Evolutionary conservation across 2,329 filamentous ascomycete species (phyloP), one percentile per base, ranked within the genome.

Genomic region (Alternaria metachromatica): DNA sequence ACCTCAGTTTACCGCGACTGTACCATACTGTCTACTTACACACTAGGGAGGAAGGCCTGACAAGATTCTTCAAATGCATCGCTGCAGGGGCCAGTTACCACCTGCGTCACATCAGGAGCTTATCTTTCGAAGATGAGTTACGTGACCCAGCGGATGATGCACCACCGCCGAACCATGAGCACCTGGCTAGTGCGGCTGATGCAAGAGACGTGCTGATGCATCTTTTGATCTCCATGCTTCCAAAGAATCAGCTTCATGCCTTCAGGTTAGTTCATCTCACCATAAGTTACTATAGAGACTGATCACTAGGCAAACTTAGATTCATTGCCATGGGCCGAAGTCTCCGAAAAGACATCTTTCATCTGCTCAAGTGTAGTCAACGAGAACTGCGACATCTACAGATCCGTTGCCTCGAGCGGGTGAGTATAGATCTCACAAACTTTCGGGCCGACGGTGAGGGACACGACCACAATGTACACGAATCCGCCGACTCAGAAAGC

Each of bases 71-170:
- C 33, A 37, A 37, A 45, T 21, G 55, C 55, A 25, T 58, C 2
- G 44, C 55, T 50, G 55, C 55, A 37, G 55, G 55, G 11, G 55
- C 55, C 15, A 6, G 45, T 20, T 20, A 5, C n/a, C 25, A 58
- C 20, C n/a, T 58, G 30, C 45, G 44, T 41, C 33, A 49, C 45
- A 58, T 46, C n/a, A 23, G 55, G n/a, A 58, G 26, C 25, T 30
- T 58, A 33, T 49, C 44, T 13, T 58, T 58, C 18, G 55, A 58
- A 46, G 55, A 58, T 25, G 51, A 50, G 33, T 37, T 37, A 37
- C 1, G 33, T 37, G 33, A 37, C 7, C 30, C 30, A 37, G 30
- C 6, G 30, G 13, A 37, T 37, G 30, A 37, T 37, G 30, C 30
- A 37, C 30, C 30, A 37, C 30, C 30, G 30, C 30, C 30, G 30